Evolutionary conservation across 225 moss, liverwort and hornwort genomes (phyloP), one percentile per base, ranked within the genome.

Genomic region (Polytrichum commune): DNA sequence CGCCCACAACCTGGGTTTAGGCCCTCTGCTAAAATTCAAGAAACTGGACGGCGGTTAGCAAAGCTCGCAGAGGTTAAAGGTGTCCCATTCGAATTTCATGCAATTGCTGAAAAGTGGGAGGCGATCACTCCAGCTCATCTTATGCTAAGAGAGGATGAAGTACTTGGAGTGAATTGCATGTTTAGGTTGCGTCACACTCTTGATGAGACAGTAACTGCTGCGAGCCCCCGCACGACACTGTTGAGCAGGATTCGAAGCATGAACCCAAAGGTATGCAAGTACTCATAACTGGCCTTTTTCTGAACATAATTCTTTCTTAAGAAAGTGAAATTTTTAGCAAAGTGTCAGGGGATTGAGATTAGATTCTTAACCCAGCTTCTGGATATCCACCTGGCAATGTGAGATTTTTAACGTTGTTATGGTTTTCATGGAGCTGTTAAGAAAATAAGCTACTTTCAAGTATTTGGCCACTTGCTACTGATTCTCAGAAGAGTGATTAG

Each of bases 31-130:
- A 84, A 90, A 60, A 80, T 96, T 26, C 90, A 92, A 62, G 96
- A 93, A 4, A 93, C 93, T 2, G 96, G 96, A 62, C 77, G 79
- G 54, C 85, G 92, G 32, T 84, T 96, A 61, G 82, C 76, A 20
- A 67, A 64, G 29, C 76, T 84, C 7, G 96, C 96, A 0, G 77
- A 73, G 69, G 20, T 33, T 8, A 3, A 84, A 13, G 90, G 89
- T 1, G 71, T 96, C n/a, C 90, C 91, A 7, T 92, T 96, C 5
- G 90, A 90, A 76, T 96, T 87, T 67, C 93, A 88, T 26, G 90
- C 92, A 5, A 96, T 96, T 72, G 93, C 93, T 35, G 90, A 93
- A 55, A 96, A 96, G 79, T 96, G 96, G 96, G 96, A 96, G 66
- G 84, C 80, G 2, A 88, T 93, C 23, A 89, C 90, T 64, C 70